Evolutionary conservation across 2,329 filamentous ascomycete genomes (phyloP).

Genomic region (Teratosphaeria gauchensis): DNA sequence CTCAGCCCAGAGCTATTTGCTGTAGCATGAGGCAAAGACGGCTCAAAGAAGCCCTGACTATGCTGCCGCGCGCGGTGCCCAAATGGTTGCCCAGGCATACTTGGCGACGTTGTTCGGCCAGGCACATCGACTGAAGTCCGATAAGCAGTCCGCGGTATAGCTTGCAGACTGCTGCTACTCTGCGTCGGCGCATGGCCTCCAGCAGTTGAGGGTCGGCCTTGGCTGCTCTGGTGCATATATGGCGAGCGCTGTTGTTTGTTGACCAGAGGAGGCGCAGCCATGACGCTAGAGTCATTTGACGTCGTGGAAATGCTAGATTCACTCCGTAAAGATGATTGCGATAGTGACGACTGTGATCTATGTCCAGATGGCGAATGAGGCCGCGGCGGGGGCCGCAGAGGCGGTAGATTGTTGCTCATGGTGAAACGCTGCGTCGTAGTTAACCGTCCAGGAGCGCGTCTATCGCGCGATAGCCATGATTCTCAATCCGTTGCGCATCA

Average conservation of each 20-base stretch:
- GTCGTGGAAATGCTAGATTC: constrained; percentile 25
- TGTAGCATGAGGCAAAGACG: constrained; percentile 49
- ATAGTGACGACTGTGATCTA: constrained; percentile 24
- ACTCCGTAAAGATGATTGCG: constrained; percentile 23
- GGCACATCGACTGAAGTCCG: constrained; percentile 26
- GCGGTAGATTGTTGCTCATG: constrained; percentile 18
- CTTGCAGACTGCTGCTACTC: constrained; percentile 25
- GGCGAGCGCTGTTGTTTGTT: constrained; percentile 25
- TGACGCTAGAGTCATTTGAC: constrained; percentile 29
- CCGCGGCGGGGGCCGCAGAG: constrained; percentile 21
- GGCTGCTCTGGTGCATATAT: constrained; percentile 21
- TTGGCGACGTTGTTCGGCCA: constrained; percentile 18
- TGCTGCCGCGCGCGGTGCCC: constrained; percentile 57
- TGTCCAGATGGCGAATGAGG: constrained; percentile 22
- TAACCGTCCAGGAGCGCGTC: not conserved
- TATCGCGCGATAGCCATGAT: not conserved
- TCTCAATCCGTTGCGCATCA: not conserved
- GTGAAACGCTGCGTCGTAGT: constrained; percentile 5
- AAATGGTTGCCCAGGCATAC: constrained; percentile 22
- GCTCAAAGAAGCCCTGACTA: constrained; percentile 68
- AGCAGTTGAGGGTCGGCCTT: constrained; percentile 23
- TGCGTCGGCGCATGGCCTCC: constrained; percentile 22
- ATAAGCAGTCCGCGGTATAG: constrained; percentile 22
- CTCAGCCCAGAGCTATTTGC: constrained; percentile 31
- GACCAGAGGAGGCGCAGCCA: constrained; percentile 21